Evolutionary conservation across 1,284 basidiomycete species (phyloP), one percentile per base, ranked within the genome.

Genomic region (Volvariella surrecta): DNA sequence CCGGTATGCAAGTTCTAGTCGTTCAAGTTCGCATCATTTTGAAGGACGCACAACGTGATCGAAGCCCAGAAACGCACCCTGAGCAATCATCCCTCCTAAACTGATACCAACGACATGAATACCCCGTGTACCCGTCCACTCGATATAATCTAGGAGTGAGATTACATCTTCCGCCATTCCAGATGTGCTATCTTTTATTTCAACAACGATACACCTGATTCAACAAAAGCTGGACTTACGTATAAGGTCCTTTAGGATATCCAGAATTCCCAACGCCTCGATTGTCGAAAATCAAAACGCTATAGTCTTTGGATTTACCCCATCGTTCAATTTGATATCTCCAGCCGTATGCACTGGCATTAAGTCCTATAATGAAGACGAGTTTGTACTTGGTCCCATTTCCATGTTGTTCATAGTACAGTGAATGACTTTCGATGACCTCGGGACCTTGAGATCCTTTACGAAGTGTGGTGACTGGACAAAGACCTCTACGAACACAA

Each of bases 51-150:
- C 32, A 43, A 20, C n/a, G 15, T 22, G 41, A 4, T 16, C 8
- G 30, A 17, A 20, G 37, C 21, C 9, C 2, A 17, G 18, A 32
- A 4, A 21, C 24, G 24, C 24, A 79, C 84, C 82, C 67, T 83
- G 80, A 0, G 83, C 75, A 46, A 91, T 89, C 89, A 91, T 91
- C 13, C 90, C 90, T 4, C 90, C 91, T 40, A 94, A 66, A 35
- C 84, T 89, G 9, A 83, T 66, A 1, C 91, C 89, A 11, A 91
- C 81, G 15, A 94, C 60, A 53, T 93, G 80, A 1, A 93, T 39
- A 32, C 71, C 72, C 6, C 71, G 67, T 31, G 74, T 59, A 8
- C 56, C 67, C 0, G 71, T 84, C 89, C 90, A 94, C 0, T 75
- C 80, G 2, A 93, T 49, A 50, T 79, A 73, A 49, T 91, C 71